A percentile compares a stretch with the other conserved stretches of the same genome.
Conservation (phyloP, 768 basidiomycete species). For the Collybiopsis confluens region DNA sequence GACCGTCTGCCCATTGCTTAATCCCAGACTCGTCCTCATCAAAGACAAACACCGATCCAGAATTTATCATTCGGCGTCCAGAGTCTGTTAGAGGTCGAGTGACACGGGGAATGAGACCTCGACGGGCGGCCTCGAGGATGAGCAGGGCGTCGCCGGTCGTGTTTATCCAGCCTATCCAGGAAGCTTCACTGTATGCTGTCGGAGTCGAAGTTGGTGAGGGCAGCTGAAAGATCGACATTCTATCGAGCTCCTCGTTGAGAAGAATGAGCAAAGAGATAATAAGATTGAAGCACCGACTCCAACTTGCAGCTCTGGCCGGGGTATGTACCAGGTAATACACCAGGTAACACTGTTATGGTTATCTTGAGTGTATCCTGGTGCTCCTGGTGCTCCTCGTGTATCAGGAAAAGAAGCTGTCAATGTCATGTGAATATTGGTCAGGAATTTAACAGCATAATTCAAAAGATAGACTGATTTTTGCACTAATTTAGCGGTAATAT, state of each 20-base stretch:
- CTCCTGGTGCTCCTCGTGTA: too few species aligned
- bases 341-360: too few species aligned
- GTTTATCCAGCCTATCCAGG: slow-evolving; percentile 93
- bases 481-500: too few species aligned
- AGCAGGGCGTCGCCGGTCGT: slow-evolving; percentile 94
- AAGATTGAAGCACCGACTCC: too few species aligned
- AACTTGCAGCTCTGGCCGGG: too few species aligned
- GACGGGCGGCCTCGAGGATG: slow-evolving; percentile 89
- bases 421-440: too few species aligned
- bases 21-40: slow-evolving; percentile 97
- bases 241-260: not conserved
- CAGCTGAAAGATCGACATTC: too few species aligned
- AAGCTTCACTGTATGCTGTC: slow-evolving; percentile 38
- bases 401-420: too few species aligned
- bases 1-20: slow-evolving; percentile 97
- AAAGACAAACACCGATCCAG: slow-evolving; percentile 94
- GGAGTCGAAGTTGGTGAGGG: not conserved
- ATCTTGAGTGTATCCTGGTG: too few species aligned
- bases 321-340: too few species aligned
- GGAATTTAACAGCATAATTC: too few species aligned
- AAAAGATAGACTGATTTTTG: too few species aligned
- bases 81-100: slow-evolving; percentile 89
- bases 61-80: slow-evolving; percentile 89
- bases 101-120: slow-evolving; percentile 87
- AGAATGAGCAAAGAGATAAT: not conserved